These are phyloP conservation scores for Neurospora tetrasperma DNA, from an alignment of 495 filamentous ascomycete species.

Conservation along the genomic window DNA sequence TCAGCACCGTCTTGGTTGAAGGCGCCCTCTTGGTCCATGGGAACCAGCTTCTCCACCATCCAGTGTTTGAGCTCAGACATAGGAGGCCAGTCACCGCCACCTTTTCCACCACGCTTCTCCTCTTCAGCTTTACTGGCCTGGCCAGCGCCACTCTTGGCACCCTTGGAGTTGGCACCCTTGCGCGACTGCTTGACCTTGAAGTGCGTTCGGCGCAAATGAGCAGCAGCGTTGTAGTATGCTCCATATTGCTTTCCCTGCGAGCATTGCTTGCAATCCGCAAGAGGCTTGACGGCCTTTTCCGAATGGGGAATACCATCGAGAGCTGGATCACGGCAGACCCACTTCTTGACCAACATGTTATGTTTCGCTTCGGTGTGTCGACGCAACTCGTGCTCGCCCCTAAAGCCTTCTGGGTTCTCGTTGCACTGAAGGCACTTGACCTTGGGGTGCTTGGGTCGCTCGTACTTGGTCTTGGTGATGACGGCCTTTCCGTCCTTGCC, in stretches of 20 bases:
- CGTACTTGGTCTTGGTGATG: constrained; percentile 60
- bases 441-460: constrained; percentile 66
- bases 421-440: constrained; percentile 65
- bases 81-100: constrained; percentile 69
- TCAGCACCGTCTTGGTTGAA: constrained; percentile 18
- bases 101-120: constrained; percentile 69
- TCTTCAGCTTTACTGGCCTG: constrained; percentile 22
- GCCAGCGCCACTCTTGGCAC: constrained; percentile 26
- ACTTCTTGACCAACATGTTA: constrained; percentile 61
- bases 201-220: constrained; percentile 81
- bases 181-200: constrained; percentile 48
- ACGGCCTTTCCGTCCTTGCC: constrained; percentile 36
- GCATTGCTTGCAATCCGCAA: constrained; percentile 85
- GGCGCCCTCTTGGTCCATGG: constrained; percentile 21
- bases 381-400: constrained; percentile 86
- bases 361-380: constrained; percentile 80
- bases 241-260: constrained; percentile 68
- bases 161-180: constrained; percentile 29
- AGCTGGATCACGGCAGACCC: constrained; percentile 50
- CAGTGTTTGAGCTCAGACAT: constrained; percentile 76
- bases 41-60: constrained; percentile 59
- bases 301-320: constrained; percentile 24
- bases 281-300: constrained; percentile 46
- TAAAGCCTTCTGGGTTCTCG: constrained; percentile 74
- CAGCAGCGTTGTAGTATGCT: constrained; percentile 92